Evolutionary conservation across 257 asterid genomes (phyloP).

Genomic region (Salvia miltiorrhiza): DNA sequence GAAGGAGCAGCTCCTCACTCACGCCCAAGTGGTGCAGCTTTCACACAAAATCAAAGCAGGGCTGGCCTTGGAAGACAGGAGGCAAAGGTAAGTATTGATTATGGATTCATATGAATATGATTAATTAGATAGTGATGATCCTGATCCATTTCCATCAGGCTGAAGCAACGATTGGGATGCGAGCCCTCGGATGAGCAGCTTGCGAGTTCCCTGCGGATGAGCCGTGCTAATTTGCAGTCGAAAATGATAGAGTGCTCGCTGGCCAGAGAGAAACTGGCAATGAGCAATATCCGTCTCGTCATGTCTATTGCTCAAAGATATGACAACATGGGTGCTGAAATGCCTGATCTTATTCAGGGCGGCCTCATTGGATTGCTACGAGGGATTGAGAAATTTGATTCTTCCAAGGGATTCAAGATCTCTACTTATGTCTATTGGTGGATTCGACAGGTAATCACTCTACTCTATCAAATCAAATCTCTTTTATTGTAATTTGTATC

Average conservation of each 20-base stretch:
- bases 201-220: constrained; percentile 67
- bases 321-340: constrained; percentile 89
- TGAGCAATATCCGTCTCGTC: constrained; percentile 96
- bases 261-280: constrained; percentile 94
- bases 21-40: constrained; percentile 71
- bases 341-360: constrained; percentile 97
- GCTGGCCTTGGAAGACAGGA: constrained; percentile 66
- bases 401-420: constrained; percentile 91
- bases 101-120: no score
- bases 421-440: constrained; percentile 99
- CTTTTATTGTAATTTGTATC: no score
- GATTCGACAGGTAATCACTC: constrained; percentile 74
- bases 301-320: constrained; percentile 94
- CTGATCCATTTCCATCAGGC: constrained; percentile 30
- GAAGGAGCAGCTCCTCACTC: constrained; percentile 74
- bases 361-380: constrained; percentile 90
- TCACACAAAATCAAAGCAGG: constrained; percentile 70
- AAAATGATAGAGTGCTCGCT: constrained; percentile 64
- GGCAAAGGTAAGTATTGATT: constrained; percentile 39
- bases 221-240: constrained; percentile 56
- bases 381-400: constrained; percentile 92
- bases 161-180: constrained; percentile 73
- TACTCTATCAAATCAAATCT: no score
- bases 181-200: constrained; percentile 95
- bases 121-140: no score